Base-by-base conservation (phyloP, 495 filamentous ascomycete genomes). In the Penicillium silybi region DNA sequence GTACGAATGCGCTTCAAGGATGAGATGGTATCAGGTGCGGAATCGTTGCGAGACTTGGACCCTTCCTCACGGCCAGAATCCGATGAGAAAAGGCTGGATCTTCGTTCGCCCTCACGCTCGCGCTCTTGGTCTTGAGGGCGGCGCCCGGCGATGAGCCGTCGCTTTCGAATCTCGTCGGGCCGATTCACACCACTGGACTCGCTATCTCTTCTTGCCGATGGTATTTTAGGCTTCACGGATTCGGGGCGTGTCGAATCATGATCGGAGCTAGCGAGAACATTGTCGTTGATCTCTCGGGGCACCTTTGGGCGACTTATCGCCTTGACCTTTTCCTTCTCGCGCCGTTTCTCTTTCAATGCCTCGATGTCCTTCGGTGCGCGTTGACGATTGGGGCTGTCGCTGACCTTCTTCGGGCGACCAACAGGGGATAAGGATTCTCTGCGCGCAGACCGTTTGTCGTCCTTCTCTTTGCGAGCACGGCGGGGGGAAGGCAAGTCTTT, bases 1-100 rank as follows among this genome's bases (percentile, higher is more conserved):
- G 75, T 72, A 35, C 87, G 80, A 55, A 82, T 78, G 39, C 87
- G 79, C 59, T 90, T 91, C 42, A 81, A 48, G 9, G 65, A 63
- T 15, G 63, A 50, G 5, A 54, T 44, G 15, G 58, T 44, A 32
- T 72, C 69, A 70, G 52, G 29, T 26, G 50, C 46, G 19, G 53
- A 50, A 41, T 67, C 66, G 50, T 54, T 70, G 74, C 54, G 79
- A 53, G 46, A 40, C 46, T 63, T 72, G 20, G 57, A 41, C 19
- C 47, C 54, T 49, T 76, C 74, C 41, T 72, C 70, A 0, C 68
- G 68, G 4, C 70, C 63, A 18, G 75, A 74, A 62, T 77, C 74
- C 16, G 71, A 73, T 11, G 69, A 73, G 29, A 72, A 62, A 6
- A 75, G 48, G 45, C 73, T 74, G 1, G 68, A 63, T 29, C 65